phyloP scores from a whole-genome alignment of 2,329 filamentous ascomycete genomes.

The Chalara sp. region DNA sequence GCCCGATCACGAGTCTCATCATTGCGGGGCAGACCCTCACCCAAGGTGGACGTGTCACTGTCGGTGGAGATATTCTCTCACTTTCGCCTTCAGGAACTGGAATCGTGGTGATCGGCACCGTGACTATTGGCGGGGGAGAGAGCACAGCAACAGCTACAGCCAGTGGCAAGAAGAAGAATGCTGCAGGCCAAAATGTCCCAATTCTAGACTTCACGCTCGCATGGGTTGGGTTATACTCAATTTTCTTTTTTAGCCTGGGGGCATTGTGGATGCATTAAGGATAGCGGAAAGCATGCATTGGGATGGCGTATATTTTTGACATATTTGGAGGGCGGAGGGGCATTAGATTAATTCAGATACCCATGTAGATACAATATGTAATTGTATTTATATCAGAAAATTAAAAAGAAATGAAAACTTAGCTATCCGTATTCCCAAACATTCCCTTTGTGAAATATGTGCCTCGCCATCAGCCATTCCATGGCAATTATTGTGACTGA shows the following conservation, averaged over 20 bases:
- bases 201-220: not conserved
- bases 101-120: constrained; percentile 19
- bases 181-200: not conserved
- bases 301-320: not conserved
- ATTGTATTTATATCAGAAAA: not conserved
- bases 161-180: constrained; percentile 16
- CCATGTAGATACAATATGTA: not conserved
- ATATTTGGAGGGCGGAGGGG: not conserved
- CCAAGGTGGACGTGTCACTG: constrained; percentile 18
- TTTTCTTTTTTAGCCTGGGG: not conserved
- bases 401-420: not conserved
- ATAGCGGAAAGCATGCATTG: constrained; percentile 1
- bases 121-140: constrained; percentile 14
- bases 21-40: constrained; percentile 23
- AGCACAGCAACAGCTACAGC: constrained; percentile 9
- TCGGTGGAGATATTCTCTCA: constrained; percentile 22
- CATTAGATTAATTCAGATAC: not conserved
- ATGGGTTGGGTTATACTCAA: not conserved
- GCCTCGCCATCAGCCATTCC: too few relatives aligned
- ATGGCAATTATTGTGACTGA: too few relatives aligned
- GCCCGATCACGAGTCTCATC: constrained; percentile 6
- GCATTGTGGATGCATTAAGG: constrained; percentile 6
- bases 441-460: too few relatives aligned
- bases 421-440: too few relatives aligned
- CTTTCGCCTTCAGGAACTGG: constrained; percentile 16